A percentile compares a stretch with the other conserved stretches of the same genome.
These are phyloP conservation scores for Xylariales sp. DNA, from an alignment of 2,329 filamentous ascomycete genomes.

Conservation along the genomic window DNA sequence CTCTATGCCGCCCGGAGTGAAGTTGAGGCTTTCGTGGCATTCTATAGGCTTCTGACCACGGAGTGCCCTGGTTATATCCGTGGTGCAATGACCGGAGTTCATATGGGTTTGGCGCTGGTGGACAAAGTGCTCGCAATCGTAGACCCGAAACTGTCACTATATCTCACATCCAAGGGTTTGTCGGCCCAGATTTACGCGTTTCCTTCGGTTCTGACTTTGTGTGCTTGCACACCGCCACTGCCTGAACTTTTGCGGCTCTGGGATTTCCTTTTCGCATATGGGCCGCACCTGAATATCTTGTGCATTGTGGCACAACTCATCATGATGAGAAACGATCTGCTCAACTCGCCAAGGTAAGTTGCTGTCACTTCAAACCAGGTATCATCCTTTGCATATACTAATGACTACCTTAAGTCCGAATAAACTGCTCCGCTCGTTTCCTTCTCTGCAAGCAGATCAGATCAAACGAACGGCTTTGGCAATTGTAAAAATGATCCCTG, in stretches of 20 bases:
- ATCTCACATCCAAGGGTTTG: slow-evolving; percentile 81
- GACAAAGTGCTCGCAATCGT: slow-evolving; percentile 90
- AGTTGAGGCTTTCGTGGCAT: slow-evolving; percentile 88
- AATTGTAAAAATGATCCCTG: slow-evolving; percentile 84
- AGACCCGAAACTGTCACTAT: slow-evolving; percentile 79
- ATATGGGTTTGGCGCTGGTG: slow-evolving; percentile 84
- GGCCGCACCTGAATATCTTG: slow-evolving; percentile 88
- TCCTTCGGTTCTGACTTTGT: slow-evolving; percentile 88
- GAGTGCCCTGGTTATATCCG: slow-evolving; percentile 93
- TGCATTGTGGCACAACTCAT: slow-evolving; percentile 96
- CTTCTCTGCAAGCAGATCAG: slow-evolving; percentile 74
- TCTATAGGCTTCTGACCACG: slow-evolving; percentile 78
- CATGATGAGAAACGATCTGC: slow-evolving; percentile 77
- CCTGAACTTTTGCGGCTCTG: slow-evolving; percentile 90
- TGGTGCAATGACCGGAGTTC: slow-evolving; percentile 95
- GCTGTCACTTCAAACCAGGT: too few species aligned
- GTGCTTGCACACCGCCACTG: slow-evolving; percentile 90
- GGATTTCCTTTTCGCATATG: slow-evolving; percentile 97
- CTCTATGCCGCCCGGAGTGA: slow-evolving; percentile 92
- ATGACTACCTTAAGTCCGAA: slow-evolving; percentile 66
- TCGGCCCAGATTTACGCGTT: slow-evolving; percentile 96
- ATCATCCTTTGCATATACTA: not conserved
- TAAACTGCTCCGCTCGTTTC: slow-evolving; percentile 84
- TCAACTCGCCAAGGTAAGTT: slow-evolving; percentile 75
- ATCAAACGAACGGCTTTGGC: slow-evolving; percentile 82